Base-by-base conservation (phyloP, 1,139 yeast species). In the Suhomyces bolitotheri region DNA sequence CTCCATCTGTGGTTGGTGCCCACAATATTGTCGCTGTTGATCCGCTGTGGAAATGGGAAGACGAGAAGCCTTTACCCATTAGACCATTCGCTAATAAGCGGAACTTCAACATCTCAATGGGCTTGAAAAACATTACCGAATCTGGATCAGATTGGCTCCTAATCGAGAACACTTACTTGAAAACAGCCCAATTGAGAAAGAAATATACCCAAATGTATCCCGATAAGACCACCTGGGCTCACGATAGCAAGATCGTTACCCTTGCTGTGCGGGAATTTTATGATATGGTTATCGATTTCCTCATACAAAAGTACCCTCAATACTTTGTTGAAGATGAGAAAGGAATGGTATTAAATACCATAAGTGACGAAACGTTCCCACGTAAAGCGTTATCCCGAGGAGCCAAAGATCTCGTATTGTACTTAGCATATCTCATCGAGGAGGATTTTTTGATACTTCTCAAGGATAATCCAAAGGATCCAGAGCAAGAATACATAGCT, bases 61-160 rank as follows among this genome's bases (percentile, higher is more conserved):
- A 25, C 1, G 27, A 41, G n/a, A 17, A 31, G 4, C 53, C 53
- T 2, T 34, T 40, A 4, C 34, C 41, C n/a, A 33, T 46, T 3
- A 32, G 53, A 10, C 51, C 51, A 1, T 46, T 46, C 25, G 44
- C 34, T 12, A 43, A 47, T 25, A 66, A 66, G 36, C 55, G 50
- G 25, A 62, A 62, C 47, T 64, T 64, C 45, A 62, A 62, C 27
- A 64, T 67, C 3, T 58, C 63, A n/a, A 61, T 69, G 69, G 70
- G 61, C 2, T 54, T 68, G 20, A 53, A 53, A 22, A 64, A 64
- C 36, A 40, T 69, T 19, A 44, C 58, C 5, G 40, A 53, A 8
- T 45, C 56, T 1, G 66, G 68, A 1, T 59, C 64, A 33, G 64
- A 64, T 12, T 66, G 72, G 66, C 50, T 69, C 10, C 53, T 68